Evolutionary conservation across 306 rosid genomes (phyloP).

Genomic region (Abrus precatorius): DNA sequence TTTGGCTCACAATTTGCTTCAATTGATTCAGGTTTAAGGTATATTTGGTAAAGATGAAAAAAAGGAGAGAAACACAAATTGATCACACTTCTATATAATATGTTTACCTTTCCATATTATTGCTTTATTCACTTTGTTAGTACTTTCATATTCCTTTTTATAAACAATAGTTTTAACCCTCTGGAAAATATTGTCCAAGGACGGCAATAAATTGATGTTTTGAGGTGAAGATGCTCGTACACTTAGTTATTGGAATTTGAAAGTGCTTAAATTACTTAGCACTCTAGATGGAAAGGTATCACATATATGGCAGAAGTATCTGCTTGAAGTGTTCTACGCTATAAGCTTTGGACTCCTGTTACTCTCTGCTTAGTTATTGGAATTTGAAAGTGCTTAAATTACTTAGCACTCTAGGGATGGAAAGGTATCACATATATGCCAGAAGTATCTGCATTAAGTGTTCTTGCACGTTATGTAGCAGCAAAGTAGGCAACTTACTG

Average conservation of each 20-base stretch:
- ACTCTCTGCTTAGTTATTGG: too few species aligned
- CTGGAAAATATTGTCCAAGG: neutral
- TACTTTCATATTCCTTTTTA: neutral
- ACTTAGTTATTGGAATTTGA: neutral
- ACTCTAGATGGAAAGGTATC: neutral
- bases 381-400: too few species aligned
- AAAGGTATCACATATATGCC: neutral
- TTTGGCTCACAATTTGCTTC: neutral
- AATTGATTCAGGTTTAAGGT: slow-evolving; percentile 8
- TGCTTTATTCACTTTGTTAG: neutral
- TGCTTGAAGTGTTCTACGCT: neutral
- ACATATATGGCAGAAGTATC: neutral
- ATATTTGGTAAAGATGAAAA: slow-evolving; percentile 17
- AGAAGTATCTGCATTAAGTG: neutral
- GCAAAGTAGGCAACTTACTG: neutral
- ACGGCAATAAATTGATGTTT: neutral
- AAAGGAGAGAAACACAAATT: neutral
- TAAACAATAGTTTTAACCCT: neutral
- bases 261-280: neutral
- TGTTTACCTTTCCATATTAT: neutral
- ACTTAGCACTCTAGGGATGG: neutral
- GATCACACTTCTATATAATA: neutral
- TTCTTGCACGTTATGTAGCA: neutral
- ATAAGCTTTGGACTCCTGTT: neutral
- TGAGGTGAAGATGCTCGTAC: neutral